Evolutionary conservation across 2,329 filamentous ascomycete genomes (phyloP).

Genomic region (Chalaropsis thielavioides): DNA sequence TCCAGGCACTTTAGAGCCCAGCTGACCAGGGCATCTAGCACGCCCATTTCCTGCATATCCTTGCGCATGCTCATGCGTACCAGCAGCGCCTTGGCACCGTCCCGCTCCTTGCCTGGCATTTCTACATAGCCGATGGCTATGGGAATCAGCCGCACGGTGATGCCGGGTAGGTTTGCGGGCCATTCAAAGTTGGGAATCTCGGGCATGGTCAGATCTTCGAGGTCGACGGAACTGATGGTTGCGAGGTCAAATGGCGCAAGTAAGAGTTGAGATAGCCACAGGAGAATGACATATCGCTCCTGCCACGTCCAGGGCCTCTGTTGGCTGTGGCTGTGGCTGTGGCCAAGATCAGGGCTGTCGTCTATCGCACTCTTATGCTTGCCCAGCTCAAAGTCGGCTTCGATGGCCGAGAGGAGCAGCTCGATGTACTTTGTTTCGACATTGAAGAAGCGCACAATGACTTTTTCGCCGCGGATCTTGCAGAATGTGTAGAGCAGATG

Average conservation of each 20-base stretch:
- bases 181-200: conserved; percentile 37
- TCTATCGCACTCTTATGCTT: not conserved
- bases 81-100: conserved; percentile 71
- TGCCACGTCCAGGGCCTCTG: conserved; percentile 54
- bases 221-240: conserved; percentile 56
- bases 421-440: conserved; percentile 82
- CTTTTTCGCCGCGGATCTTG: conserved; percentile 87
- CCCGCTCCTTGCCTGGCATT: conserved; percentile 70
- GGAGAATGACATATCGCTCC: conserved; percentile 69
- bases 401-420: conserved; percentile 59
- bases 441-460: conserved; percentile 78
- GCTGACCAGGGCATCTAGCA: conserved; percentile 51
- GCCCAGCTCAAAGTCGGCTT: conserved; percentile 34
- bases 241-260: conserved; percentile 81
- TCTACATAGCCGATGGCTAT: conserved; percentile 58
- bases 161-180: conserved; percentile 47
- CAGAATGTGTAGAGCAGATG: conserved; percentile 74
- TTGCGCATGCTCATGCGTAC: conserved; percentile 68
- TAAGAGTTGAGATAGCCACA: conserved; percentile 76
- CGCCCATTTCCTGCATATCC: conserved; percentile 70
- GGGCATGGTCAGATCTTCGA: conserved; percentile 32
- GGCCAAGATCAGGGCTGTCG: conserved; percentile 11
- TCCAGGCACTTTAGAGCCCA: conserved; percentile 55
- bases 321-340: conserved; percentile 18
- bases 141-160: conserved; percentile 55